Base-by-base conservation (phyloP, 2,329 filamentous ascomycete genomes). In the Aotearoamyces nothofagi region DNA sequence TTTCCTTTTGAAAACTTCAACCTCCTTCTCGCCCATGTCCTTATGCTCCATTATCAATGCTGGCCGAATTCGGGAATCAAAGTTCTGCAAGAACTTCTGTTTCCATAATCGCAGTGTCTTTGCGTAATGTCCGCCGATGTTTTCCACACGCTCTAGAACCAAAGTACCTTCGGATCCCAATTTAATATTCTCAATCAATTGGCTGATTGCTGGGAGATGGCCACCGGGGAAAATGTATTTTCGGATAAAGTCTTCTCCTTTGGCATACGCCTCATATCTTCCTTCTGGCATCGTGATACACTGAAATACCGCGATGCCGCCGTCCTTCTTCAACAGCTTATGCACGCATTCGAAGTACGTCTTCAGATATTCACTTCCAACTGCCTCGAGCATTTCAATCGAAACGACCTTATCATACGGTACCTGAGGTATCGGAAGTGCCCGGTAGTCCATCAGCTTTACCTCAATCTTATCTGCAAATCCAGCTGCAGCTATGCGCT, bases 201-300 rank as follows among this genome's bases (percentile, higher is more conserved):
- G 63, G 9, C 59, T 66, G 17, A 61, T 61, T 60, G 26, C 59
- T 58, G 69, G 69, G 5, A 83, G 55, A 43, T 82, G 75, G 1
- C 78, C 78, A n/a, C 78, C 77, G 0, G 78, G 78, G 51, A 84
- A 83, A 31, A 83, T 82, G 51, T 83, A 80, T 36, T 73, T 70
- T 33, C 75, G 67, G 45, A 83, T 81, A 51, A 83, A 83, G 45
- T 81, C 77, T 47, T 78, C 69, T 3, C 66, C 63, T 40, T 64
- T 69, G 11, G 68, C 61, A 44, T 81, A 81, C 5, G 63, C 65
- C 37, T 70, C 67, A 45, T 79, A 75, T 29, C 74, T 61, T 22
- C 62, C 56, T 44, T 82, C 74, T 0, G 76, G 76, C 66, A 81
- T 81, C 2, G 78, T 82, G 44, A 81, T 82, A 50, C 76, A 80